Conservation (phyloP, 2,329 filamentous ascomycete genomes). For the Chrysoporthe deuterocubensis region DNA sequence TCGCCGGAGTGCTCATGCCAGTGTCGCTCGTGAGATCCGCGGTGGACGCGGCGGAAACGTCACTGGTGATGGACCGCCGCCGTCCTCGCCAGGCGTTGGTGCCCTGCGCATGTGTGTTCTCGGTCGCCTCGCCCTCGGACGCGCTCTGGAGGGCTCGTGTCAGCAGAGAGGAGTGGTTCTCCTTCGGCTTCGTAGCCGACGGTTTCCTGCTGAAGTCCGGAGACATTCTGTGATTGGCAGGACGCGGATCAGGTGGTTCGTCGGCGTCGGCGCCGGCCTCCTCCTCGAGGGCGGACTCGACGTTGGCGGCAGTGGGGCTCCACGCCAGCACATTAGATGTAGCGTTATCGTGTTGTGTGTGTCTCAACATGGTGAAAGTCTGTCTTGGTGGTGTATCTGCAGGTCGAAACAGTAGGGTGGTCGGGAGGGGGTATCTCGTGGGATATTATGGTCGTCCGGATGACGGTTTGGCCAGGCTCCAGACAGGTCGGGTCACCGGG, state of each 20-base stretch:
- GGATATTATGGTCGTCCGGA: constrained; percentile 19
- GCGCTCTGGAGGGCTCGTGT: constrained; percentile 79
- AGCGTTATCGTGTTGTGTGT: constrained; percentile 41
- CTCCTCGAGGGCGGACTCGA: constrained; percentile 52
- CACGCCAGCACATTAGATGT: constrained; percentile 51
- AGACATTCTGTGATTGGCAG: constrained; percentile 31
- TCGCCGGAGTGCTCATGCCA: constrained; percentile 85
- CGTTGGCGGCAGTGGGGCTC: constrained; percentile 48
- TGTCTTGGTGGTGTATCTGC: constrained; percentile 15
- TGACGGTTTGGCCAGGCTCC: constrained; percentile 14
- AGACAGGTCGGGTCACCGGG: constrained; percentile 21
- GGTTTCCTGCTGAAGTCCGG: constrained; percentile 51
- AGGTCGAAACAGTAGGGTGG: constrained; percentile 15
- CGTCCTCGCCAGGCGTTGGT: constrained; percentile 40
- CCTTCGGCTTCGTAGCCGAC: constrained; percentile 49
- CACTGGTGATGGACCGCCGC: constrained; percentile 75
- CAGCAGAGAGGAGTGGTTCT: constrained; percentile 78
- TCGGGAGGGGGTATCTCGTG: constrained; percentile 19
- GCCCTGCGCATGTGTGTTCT: constrained; percentile 42
- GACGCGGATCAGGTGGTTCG: constrained; percentile 76
- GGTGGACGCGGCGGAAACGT: constrained; percentile 78
- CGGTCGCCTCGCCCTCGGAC: constrained; percentile 59
- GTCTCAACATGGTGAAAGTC: constrained; percentile 34
- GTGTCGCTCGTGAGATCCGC: constrained; percentile 95
- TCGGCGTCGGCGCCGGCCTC: constrained; percentile 79